A percentile compares a stretch with the other conserved stretches of the same genome.
These are phyloP conservation scores for Ceriops tagal DNA, from an alignment of 345 rosid species.

Conservation along the genomic window DNA sequence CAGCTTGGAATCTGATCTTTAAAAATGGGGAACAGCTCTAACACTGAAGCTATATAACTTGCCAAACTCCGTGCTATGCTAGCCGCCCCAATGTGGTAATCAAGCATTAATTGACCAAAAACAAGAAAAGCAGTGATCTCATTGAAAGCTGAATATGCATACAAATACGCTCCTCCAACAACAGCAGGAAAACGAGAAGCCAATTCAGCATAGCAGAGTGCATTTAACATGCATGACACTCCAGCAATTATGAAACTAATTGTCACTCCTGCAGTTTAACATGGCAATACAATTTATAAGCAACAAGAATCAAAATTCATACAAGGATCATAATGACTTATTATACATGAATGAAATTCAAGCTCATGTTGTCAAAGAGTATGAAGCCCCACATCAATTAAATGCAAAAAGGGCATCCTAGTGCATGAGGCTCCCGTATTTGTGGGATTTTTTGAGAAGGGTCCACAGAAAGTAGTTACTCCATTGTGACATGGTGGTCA, in stretches of 20 bases:
- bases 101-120: conserved; percentile 84
- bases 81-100: conserved; percentile 96
- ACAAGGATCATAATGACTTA: not conserved
- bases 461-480: too few species aligned
- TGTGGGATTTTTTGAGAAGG: too few species aligned
- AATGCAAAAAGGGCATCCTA: too few species aligned
- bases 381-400: too few species aligned
- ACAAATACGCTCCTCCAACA: conserved; percentile 94
- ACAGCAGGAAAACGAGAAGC: conserved; percentile 91
- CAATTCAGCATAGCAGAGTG: conserved; percentile 90
- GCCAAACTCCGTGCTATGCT: conserved; percentile 93
- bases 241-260: conserved; percentile 86
- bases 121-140: conserved; percentile 92
- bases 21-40: conserved; percentile 69
- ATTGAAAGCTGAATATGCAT: conserved; percentile 78
- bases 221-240: conserved; percentile 80
- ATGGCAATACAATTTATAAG: not conserved
- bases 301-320: not conserved
- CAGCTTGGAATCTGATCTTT: conserved; percentile 62
- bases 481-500: too few species aligned
- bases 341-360: too few species aligned
- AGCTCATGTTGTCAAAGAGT: too few species aligned
- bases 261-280: conserved; percentile 61
- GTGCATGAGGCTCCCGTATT: too few species aligned
- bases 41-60: conserved; percentile 62